These are phyloP conservation scores for Penicillium sp. DNA, from an alignment of 2,329 filamentous ascomycete species.

Conservation along the genomic window DNA sequence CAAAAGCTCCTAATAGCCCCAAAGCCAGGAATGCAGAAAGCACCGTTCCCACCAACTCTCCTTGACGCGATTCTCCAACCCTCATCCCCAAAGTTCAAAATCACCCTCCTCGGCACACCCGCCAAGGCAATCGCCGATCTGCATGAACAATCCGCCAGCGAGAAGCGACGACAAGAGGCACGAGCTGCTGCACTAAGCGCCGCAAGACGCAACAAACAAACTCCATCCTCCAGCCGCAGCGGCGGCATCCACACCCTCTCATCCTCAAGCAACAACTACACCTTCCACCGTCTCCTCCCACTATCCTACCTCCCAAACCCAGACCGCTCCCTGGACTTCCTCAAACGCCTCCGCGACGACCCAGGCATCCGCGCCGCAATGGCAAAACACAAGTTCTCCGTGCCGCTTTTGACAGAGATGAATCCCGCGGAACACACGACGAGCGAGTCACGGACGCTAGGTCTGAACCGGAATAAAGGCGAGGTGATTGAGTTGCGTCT, in stretches of 20 bases:
- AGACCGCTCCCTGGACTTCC: constrained; percentile 65
- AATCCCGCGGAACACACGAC: constrained; percentile 81
- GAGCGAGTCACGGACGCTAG: constrained; percentile 76
- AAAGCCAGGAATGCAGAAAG: constrained; percentile 46
- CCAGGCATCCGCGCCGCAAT: constrained; percentile 81
- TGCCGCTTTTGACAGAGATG: constrained; percentile 91
- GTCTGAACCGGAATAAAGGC: constrained; percentile 81
- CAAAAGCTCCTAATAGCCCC: constrained; percentile 47
- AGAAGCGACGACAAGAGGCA: constrained; percentile 27
- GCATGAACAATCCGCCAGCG: constrained; percentile 33
- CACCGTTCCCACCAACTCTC: constrained; percentile 40
- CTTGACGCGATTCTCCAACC: constrained; percentile 33
- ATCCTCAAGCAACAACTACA: constrained; percentile 65
- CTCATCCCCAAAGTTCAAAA: constrained; percentile 41
- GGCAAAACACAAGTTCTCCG: constrained; percentile 78
- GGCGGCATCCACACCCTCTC: constrained; percentile 30
- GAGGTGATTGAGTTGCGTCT: constrained; percentile 88
- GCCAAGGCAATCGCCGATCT: constrained; percentile 42
- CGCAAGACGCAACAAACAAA: constrained; percentile 13
- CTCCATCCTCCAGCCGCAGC: constrained; percentile 5
- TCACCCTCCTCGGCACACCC: constrained; percentile 46
- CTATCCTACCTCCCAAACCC: constrained; percentile 75
- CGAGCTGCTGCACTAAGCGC: constrained; percentile 26
- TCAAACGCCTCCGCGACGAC: constrained; percentile 75
- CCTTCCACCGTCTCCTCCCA: constrained; percentile 74